Percentiles rank a stretch among this genome's conserved stretches.
Conservation (phyloP, 805 yeast genomes). For the Ascoidea asiatica region DNA sequence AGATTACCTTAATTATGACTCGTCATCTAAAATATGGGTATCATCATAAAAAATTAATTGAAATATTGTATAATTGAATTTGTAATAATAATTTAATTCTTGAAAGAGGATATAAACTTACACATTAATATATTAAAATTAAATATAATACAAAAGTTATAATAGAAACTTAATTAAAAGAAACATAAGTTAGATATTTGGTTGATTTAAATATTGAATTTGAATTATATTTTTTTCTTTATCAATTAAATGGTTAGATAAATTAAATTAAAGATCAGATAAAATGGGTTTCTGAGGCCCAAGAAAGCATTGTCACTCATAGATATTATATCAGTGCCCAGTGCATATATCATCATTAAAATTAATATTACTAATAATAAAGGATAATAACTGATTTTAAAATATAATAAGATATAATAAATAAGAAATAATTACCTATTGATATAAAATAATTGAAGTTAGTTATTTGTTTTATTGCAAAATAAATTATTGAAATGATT, state of each 20-base stretch:
- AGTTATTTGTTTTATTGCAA: neutral
- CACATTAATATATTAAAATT: too few relatives aligned
- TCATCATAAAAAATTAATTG: neutral
- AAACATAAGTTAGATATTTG: neutral
- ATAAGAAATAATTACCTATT: too few relatives aligned
- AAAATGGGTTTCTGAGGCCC: conserved; percentile 57
- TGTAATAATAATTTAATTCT: too few relatives aligned
- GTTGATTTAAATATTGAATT: neutral
- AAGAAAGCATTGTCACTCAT: conserved; percentile 57
- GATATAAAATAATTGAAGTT: too few relatives aligned
- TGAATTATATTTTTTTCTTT: conserved; percentile 1
- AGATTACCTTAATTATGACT: conserved; percentile 57
- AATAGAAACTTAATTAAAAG: neutral
- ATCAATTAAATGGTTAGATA: conserved; percentile 1
- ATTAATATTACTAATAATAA: conserved; percentile 4
- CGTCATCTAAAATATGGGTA: conserved; percentile 38
- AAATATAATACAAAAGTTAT: neutral
- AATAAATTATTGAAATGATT: neutral
- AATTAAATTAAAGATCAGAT: conserved; percentile 26
- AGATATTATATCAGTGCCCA: conserved; percentile 44
- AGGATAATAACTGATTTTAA: neutral
- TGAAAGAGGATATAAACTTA: too few relatives aligned
- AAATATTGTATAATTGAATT: too few relatives aligned
- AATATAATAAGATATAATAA: too few relatives aligned
- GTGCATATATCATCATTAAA: conserved; percentile 48